Percentiles rank a stretch among this genome's conserved stretches.
Conservation (phyloP, 805 yeast genomes). For the Starmerella floricola region DNA sequence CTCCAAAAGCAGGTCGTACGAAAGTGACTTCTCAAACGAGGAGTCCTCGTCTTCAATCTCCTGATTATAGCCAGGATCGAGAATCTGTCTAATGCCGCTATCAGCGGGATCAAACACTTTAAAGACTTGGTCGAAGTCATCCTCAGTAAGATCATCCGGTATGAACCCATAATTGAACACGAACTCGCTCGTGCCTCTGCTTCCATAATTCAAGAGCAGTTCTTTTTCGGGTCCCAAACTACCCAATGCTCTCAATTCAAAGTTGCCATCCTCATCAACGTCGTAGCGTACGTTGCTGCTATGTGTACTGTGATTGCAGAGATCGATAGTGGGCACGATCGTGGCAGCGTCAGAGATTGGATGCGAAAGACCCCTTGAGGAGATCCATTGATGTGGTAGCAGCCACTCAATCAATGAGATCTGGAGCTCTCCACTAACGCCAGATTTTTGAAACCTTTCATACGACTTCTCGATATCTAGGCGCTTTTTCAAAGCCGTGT, state of each 20-base stretch:
- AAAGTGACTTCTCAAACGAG: slow-evolving; percentile 13
- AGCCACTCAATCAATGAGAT: slow-evolving; percentile 24
- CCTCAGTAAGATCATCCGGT: slow-evolving; percentile 20
- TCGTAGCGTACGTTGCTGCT: slow-evolving; percentile 13
- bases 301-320: slow-evolving; percentile 27
- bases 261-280: slow-evolving; percentile 11
- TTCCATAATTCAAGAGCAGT: slow-evolving; percentile 30
- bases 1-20: slow-evolving; percentile 22
- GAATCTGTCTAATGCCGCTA: slow-evolving; percentile 14
- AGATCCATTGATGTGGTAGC: slow-evolving; percentile 29
- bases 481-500: slow-evolving; percentile 23
- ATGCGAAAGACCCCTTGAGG: slow-evolving; percentile 28
- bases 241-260: slow-evolving; percentile 12
- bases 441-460: slow-evolving; percentile 12
- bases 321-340: slow-evolving; percentile 45
- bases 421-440: background rate
- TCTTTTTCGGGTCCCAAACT: slow-evolving; percentile 17
- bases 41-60: slow-evolving; percentile 8
- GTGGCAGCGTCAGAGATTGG: slow-evolving; percentile 28
- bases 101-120: slow-evolving; percentile 19
- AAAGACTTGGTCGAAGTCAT: slow-evolving; percentile 15
- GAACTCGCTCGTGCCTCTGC: slow-evolving; percentile 29
- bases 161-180: slow-evolving; percentile 33
- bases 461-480: slow-evolving; percentile 20
- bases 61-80: slow-evolving; percentile 19